A percentile compares a stretch with the other conserved stretches of the same genome.
phyloP scores from a whole-genome alignment of 768 basidiomycete species.

The Mrakia hoshinonis region DNA sequence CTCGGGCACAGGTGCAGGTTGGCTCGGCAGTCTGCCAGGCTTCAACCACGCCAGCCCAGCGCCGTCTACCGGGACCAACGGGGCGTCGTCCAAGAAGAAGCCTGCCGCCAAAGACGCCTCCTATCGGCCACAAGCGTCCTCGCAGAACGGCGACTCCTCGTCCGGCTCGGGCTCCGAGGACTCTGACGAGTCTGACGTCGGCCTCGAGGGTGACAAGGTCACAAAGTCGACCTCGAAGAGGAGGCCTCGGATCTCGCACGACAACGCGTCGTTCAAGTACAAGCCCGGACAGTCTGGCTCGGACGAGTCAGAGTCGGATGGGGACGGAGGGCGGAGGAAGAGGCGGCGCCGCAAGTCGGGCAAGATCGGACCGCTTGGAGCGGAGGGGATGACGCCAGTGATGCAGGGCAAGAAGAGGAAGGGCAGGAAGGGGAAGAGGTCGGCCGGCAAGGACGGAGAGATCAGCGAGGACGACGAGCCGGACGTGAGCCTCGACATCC shows the following conservation, averaged over 20 bases:
- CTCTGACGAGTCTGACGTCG: slow-evolving; percentile 9
- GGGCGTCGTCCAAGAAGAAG: slow-evolving; percentile 8
- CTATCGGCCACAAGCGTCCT: background rate
- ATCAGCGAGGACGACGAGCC: slow-evolving; percentile 30
- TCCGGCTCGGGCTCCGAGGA: slow-evolving; percentile 1
- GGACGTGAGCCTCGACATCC: background rate
- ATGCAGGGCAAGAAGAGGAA: slow-evolving; percentile 38
- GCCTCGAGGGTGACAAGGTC: slow-evolving; percentile 7
- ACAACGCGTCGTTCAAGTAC: slow-evolving; percentile 37
- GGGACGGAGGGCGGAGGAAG: slow-evolving; percentile 50
- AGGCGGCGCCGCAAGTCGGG: slow-evolving; percentile 42
- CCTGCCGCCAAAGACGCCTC: background rate
- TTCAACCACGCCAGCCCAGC: slow-evolving; percentile 8
- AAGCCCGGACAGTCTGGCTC: slow-evolving; percentile 33
- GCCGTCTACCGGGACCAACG: background rate
- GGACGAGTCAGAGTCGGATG: slow-evolving; percentile 51
- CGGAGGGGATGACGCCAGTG: slow-evolving; percentile 31
- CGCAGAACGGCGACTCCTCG: background rate
- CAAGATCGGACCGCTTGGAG: slow-evolving; percentile 38
- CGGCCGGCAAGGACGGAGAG: slow-evolving; percentile 32
- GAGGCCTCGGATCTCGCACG: slow-evolving; percentile 17
- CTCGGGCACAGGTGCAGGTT: background rate
- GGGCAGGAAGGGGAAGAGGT: slow-evolving; percentile 35
- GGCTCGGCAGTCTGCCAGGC: slow-evolving; percentile 11
- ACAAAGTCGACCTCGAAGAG: slow-evolving; percentile 19